These are phyloP conservation scores for Hypomontagnella monticulosa DNA, from an alignment of 495 filamentous ascomycete genomes.

Conservation along the genomic window DNA sequence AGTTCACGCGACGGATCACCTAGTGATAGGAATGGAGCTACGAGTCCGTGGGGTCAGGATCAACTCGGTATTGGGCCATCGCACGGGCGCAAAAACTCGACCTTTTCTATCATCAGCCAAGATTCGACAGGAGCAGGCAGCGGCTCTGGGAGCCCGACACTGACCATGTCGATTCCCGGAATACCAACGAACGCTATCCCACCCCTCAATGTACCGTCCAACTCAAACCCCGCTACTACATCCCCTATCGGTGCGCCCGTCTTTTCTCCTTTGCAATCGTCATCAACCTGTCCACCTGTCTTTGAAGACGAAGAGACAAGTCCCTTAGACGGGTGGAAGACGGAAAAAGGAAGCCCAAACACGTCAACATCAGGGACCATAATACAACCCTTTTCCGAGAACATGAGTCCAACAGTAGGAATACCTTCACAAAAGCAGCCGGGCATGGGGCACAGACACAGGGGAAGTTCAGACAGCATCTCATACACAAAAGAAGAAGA, in stretches of 20 bases:
- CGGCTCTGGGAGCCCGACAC: slow-evolving; percentile 51
- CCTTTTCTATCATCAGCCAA: slow-evolving; percentile 52
- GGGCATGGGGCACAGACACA: slow-evolving; percentile 55
- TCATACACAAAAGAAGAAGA: slow-evolving; percentile 65
- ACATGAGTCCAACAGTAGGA: slow-evolving; percentile 26
- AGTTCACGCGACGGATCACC: slow-evolving; percentile 71
- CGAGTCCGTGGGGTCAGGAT: slow-evolving; percentile 42
- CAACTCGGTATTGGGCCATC: slow-evolving; percentile 30
- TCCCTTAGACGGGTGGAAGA: slow-evolving; percentile 21
- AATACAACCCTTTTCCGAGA: slow-evolving; percentile 24
- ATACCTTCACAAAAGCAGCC: slow-evolving; percentile 39
- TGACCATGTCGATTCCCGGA: slow-evolving; percentile 46
- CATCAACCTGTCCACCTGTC: slow-evolving; percentile 50
- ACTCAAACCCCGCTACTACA: slow-evolving; percentile 25
- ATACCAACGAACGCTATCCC: slow-evolving; percentile 37
- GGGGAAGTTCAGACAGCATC: slow-evolving; percentile 65
- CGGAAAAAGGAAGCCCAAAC: slow-evolving; percentile 2
- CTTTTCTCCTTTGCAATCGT: slow-evolving; percentile 39
- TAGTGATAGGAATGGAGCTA: slow-evolving; percentile 50
- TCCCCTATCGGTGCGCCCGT: slow-evolving; percentile 30
- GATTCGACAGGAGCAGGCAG: slow-evolving; percentile 52
- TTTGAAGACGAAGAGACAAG: slow-evolving; percentile 51
- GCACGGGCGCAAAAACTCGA: slow-evolving; percentile 52
- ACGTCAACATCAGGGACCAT: slow-evolving; percentile 24
- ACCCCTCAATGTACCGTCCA: slow-evolving; percentile 32